Percentiles rank a stretch among this genome's conserved stretches.
phyloP scores from a whole-genome alignment of 1,284 basidiomycete genomes.

The Ganoderma multipileum region DNA sequence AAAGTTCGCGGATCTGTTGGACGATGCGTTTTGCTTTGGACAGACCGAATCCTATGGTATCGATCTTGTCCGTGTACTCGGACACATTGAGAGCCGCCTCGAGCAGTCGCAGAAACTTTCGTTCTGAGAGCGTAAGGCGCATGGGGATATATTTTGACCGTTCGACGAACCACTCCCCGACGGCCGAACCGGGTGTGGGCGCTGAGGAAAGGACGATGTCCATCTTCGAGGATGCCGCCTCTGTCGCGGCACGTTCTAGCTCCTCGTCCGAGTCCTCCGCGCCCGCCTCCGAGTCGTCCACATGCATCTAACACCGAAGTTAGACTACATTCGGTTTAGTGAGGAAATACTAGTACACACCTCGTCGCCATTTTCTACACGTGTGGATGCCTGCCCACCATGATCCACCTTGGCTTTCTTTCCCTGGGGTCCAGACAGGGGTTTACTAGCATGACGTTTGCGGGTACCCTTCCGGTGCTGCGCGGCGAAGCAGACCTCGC shows the following conservation, averaged over 20 bases:
- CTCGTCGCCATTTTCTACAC: constrained; percentile 34
- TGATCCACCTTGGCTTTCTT: constrained; percentile 39
- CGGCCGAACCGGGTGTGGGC: constrained; percentile 60
- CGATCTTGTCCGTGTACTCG: constrained; percentile 87
- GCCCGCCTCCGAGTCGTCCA: constrained; percentile 50
- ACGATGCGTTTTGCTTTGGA: constrained; percentile 85
- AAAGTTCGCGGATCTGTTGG: constrained; percentile 81
- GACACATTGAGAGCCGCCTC: constrained; percentile 82
- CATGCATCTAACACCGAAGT: constrained; percentile 51
- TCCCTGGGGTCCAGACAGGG: constrained; percentile 43
- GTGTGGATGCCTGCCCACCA: constrained; percentile 24
- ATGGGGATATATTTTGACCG: constrained; percentile 80
- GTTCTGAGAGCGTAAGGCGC: constrained; percentile 72
- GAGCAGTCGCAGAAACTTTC: constrained; percentile 80
- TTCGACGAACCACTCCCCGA: constrained; percentile 84
- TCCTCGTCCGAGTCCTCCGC: constrained; percentile 59
- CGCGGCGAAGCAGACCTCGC: constrained; percentile 83
- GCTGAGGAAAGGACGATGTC: constrained; percentile 47
- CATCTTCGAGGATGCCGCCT: constrained; percentile 44
- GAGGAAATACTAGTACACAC: constrained; percentile 26
- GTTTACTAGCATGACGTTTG: constrained; percentile 65
- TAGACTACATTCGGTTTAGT: background rate
- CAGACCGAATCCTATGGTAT: constrained; percentile 74
- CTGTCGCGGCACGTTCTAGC: constrained; percentile 39
- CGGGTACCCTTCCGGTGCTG: constrained; percentile 82